phyloP scores from a whole-genome alignment of 352 stramenopile species.

The Globisporangium carolinianum region DNA sequence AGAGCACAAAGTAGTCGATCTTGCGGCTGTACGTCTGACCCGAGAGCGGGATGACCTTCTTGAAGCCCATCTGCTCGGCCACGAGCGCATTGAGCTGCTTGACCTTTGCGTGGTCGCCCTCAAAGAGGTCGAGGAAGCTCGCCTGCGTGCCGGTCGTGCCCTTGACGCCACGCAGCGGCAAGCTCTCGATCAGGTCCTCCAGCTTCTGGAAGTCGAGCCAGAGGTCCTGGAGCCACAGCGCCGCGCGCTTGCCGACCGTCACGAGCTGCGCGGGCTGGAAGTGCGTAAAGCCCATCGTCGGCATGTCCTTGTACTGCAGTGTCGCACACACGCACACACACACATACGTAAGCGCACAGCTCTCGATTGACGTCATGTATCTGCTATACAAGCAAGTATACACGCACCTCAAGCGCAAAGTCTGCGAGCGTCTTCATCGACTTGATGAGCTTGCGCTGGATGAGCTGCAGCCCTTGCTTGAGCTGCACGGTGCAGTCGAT shows the following conservation, averaged over 20 bases:
- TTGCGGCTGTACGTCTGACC: conserved; percentile 99
- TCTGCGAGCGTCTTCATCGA: conserved; percentile 92
- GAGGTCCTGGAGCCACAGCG: conserved; percentile 98
- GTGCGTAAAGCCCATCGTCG: conserved; percentile 98
- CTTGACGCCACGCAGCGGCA: conserved; percentile 98
- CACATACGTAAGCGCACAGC: neutral
- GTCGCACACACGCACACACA: neutral
- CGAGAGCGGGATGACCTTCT: conserved; percentile 94
- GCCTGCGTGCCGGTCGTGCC: conserved; percentile 98
- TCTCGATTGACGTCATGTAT: neutral
- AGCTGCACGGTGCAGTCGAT: conserved; percentile 33
- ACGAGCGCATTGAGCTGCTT: conserved; percentile 96
- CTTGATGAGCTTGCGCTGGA: conserved; percentile 97
- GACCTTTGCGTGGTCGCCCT: conserved; percentile 96
- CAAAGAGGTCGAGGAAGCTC: conserved; percentile 98
- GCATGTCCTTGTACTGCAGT: conserved; percentile 92
- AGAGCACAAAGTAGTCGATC: conserved; percentile 96
- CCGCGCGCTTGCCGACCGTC: conserved; percentile 96
- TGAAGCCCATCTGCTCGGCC: conserved; percentile 96
- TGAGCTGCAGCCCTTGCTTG: conserved; percentile 92
- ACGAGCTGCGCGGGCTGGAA: conserved; percentile 99
- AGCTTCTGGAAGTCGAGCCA: conserved; percentile 95
- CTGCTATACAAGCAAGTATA: too few relatives aligned
- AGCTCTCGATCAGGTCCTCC: conserved; percentile 91
- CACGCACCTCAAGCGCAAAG: conserved; percentile 76